phyloP scores from a whole-genome alignment of 305 asterid species.

The Fraxinus velutina region DNA sequence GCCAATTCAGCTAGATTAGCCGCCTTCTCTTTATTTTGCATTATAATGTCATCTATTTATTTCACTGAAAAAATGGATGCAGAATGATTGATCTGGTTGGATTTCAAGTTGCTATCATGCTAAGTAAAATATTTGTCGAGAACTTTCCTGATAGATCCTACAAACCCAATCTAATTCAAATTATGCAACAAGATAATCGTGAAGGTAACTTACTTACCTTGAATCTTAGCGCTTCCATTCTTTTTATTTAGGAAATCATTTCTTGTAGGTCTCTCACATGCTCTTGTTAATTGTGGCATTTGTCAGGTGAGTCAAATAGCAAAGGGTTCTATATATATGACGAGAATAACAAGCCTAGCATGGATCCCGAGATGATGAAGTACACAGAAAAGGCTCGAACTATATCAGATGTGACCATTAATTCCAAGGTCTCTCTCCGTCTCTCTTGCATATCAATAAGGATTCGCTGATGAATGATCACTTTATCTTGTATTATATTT shows the following conservation, averaged over 20 bases:
- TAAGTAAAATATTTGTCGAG: slow-evolving; percentile 20
- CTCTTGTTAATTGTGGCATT: slow-evolving; percentile 15
- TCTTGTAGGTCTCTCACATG: background rate
- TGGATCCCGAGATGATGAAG: slow-evolving; percentile 33
- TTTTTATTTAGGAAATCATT: background rate
- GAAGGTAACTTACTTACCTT: slow-evolving; percentile 31
- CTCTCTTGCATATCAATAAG: slow-evolving; percentile 9
- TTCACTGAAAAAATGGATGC: slow-evolving; percentile 20
- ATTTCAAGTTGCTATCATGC: slow-evolving; percentile 22
- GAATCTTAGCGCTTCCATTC: background rate
- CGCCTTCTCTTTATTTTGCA: background rate
- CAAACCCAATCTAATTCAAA: slow-evolving; percentile 29
- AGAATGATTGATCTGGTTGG: slow-evolving; percentile 48
- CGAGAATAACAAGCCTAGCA: slow-evolving; percentile 26
- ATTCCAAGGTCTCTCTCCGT: slow-evolving; percentile 24
- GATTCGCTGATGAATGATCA: background rate
- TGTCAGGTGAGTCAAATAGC: slow-evolving; percentile 33
- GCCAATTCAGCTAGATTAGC: background rate
- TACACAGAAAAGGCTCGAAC: slow-evolving; percentile 20
- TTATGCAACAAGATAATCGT: slow-evolving; percentile 26
- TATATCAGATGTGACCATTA: slow-evolving; percentile 17
- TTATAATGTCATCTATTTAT: slow-evolving; percentile 2
- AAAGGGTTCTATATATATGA: slow-evolving; percentile 43
- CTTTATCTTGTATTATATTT: background rate
- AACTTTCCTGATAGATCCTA: slow-evolving; percentile 31